Evolutionary conservation across 2,329 filamentous ascomycete genomes (phyloP).

Genomic region (Penicillium vulpinum): DNA sequence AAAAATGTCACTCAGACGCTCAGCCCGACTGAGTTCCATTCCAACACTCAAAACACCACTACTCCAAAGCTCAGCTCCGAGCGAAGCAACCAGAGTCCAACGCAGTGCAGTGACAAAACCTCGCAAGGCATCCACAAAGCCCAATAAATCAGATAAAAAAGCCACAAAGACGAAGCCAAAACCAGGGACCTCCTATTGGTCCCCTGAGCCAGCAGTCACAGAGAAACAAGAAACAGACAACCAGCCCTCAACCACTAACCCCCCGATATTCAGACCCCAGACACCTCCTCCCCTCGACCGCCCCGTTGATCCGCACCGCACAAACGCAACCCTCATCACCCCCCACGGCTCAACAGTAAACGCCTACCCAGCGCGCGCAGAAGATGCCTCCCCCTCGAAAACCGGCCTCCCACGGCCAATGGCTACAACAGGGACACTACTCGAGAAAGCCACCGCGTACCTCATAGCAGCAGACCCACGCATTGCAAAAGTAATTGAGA

Average conservation of each 20-base stretch:
- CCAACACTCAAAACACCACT: slow-evolving; percentile 19
- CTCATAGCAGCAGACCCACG: slow-evolving; percentile 71
- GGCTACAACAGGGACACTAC: slow-evolving; percentile 68
- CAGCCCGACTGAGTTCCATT: slow-evolving; percentile 47
- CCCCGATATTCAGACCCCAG: slow-evolving; percentile 46
- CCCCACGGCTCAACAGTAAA: slow-evolving; percentile 49
- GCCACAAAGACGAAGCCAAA: slow-evolving; percentile 8
- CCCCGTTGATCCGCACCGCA: slow-evolving; percentile 50
- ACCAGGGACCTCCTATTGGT: slow-evolving; percentile 21
- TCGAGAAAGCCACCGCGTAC: slow-evolving; percentile 74
- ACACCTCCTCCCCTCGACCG: slow-evolving; percentile 47
- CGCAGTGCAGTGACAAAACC: slow-evolving; percentile 33
- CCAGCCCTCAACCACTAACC: slow-evolving; percentile 23
- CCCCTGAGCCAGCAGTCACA: slow-evolving; percentile 16
- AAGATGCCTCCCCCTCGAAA: slow-evolving; percentile 44
- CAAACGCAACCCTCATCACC: slow-evolving; percentile 51
- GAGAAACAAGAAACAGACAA: slow-evolving; percentile 34
- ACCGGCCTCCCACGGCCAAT: slow-evolving; percentile 43
- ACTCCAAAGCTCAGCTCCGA: slow-evolving; percentile 23
- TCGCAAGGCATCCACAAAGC: slow-evolving; percentile 21
- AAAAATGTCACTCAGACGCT: slow-evolving; percentile 55
- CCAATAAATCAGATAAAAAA: slow-evolving; percentile 23
- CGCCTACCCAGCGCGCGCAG: slow-evolving; percentile 46
- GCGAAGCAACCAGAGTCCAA: slow-evolving; percentile 23
- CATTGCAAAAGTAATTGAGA: slow-evolving; percentile 69